A percentile compares a stretch with the other conserved stretches of the same genome.
These are phyloP conservation scores for Smallanthus sonchifolius DNA, from an alignment of 129 eudicot species.

Conservation along the genomic window DNA sequence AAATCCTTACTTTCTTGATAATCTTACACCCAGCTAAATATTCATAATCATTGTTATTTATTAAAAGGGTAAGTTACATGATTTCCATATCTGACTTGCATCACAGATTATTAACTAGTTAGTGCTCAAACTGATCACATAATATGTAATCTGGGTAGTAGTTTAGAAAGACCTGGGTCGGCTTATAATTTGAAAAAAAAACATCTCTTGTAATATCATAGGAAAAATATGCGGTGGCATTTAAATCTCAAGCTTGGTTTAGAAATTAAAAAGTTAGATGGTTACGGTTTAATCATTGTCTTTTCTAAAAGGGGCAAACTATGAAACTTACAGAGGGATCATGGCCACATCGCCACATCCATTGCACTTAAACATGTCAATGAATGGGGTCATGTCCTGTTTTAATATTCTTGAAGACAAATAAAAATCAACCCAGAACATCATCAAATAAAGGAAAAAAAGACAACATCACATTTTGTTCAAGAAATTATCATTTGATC, in stretches of 20 bases:
- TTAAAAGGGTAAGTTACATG: not conserved
- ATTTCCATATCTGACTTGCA: not conserved
- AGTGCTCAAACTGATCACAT: slow-evolving; percentile 3
- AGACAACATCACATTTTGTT: not conserved
- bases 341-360: slow-evolving; percentile 23
- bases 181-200: not conserved
- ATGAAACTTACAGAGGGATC: slow-evolving; percentile 25
- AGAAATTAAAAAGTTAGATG: not conserved
- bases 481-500: slow-evolving; percentile 11
- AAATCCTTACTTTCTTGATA: not conserved
- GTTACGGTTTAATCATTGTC: slow-evolving; percentile 6
- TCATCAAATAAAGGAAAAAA: slow-evolving; percentile 5
- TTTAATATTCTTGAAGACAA: slow-evolving; percentile 2
- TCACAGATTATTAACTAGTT: not conserved
- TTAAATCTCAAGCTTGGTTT: slow-evolving; percentile 3
- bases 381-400: slow-evolving; percentile 28
- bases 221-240: not conserved
- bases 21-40: not conserved
- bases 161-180: not conserved
- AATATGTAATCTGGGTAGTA: not conserved
- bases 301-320: slow-evolving; percentile 16
- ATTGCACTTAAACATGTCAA: slow-evolving; percentile 19
- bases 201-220: not conserved
- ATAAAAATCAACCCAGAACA: slow-evolving; percentile 10
- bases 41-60: not conserved